Conservation (phyloP, 176 grass and related monocot species). For the Melocanna baccifera region DNA sequence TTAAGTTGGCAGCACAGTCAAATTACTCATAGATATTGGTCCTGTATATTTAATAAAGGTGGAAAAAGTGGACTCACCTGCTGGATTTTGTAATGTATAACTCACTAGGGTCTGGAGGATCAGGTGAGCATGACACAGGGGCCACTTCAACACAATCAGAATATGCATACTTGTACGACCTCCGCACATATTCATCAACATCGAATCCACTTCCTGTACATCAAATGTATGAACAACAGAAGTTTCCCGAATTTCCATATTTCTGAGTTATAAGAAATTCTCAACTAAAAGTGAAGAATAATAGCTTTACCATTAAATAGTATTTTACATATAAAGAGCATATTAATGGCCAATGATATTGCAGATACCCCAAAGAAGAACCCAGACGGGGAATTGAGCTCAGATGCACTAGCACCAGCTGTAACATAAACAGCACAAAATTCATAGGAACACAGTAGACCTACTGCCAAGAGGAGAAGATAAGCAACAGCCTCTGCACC, state of each 20-base stretch:
- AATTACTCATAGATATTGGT: neutral
- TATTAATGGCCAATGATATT: conserved; percentile 96
- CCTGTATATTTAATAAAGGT: conserved; percentile 1
- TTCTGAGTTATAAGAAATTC: neutral
- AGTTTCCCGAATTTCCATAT: neutral
- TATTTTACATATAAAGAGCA: conserved; percentile 98
- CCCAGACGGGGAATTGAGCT: conserved; percentile 86
- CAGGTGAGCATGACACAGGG: conserved; percentile 83
- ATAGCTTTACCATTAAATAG: conserved; percentile 82
- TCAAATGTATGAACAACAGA: conserved; percentile 30
- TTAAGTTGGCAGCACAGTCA: conserved; percentile 11
- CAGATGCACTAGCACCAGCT: conserved; percentile 75
- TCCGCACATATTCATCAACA: conserved; percentile 97
- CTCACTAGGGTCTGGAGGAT: conserved; percentile 94
- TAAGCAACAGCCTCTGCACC: conserved; percentile 91
- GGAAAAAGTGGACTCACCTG: conserved; percentile 52
- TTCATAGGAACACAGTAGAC: conserved; percentile 88
- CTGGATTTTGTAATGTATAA: conserved; percentile 88
- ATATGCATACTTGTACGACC: conserved; percentile 95
- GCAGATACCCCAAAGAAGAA: conserved; percentile 98
- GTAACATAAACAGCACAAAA: conserved; percentile 98
- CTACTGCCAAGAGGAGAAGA: conserved; percentile 86
- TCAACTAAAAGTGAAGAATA: neutral
- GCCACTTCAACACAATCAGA: conserved; percentile 97
- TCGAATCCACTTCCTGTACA: conserved; percentile 81